Base-by-base conservation (phyloP, 2,329 filamentous ascomycete genomes). In the Ceratocystis colombiana region DNA sequence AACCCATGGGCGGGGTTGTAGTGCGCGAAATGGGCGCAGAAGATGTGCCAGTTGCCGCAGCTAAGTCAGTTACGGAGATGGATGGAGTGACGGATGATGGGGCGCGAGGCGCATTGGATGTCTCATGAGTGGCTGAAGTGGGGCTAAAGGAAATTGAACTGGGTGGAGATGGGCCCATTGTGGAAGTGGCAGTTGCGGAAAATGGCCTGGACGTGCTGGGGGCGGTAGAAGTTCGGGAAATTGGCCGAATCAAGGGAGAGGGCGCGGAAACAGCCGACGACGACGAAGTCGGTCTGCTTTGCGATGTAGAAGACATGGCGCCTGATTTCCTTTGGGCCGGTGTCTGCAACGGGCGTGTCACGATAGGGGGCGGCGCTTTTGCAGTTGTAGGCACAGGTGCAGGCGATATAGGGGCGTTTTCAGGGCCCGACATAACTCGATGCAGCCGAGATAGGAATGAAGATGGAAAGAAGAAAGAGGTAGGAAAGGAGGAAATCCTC, bases 271-370 rank as follows among this genome's bases (percentile, higher is more conserved):
- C 59, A 17, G 62, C 62, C 6, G 66, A 68, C 22, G 66, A 68
- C 17, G 66, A 68, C 5, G 66, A 68, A n/a, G 59, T 48, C 25
- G 66, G 66, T 8, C 66, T 64, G 61, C 66, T 68, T 41, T 61
- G 37, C 17, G 61, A 63, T 3, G 64, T 50, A 17, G 61, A 65
- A n/a, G 66, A 68, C 66, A 68, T 68, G 45, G 37, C 46, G 33
- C 61, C 57, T 8, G 50, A 41, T 61, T 62, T 64, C 17, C 64
- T 64, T 28, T 64, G 59, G 15, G 65, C 46, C 46, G 45, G 64
- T 8, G 22, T 15, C 15, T 33, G 41, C n/a, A 64, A 15, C 6
- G 59, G 22, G 28, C 41, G 62, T 61, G 63, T 65, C 10, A 64
- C 59, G 22, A 64, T 65, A 30, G 30, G 5, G 17, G 8, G 12